A percentile compares a stretch with the other conserved stretches of the same genome.
These are phyloP conservation scores for Meyerozyma athensensis DNA, from an alignment of 1,139 yeast species.

Conservation along the genomic window DNA sequence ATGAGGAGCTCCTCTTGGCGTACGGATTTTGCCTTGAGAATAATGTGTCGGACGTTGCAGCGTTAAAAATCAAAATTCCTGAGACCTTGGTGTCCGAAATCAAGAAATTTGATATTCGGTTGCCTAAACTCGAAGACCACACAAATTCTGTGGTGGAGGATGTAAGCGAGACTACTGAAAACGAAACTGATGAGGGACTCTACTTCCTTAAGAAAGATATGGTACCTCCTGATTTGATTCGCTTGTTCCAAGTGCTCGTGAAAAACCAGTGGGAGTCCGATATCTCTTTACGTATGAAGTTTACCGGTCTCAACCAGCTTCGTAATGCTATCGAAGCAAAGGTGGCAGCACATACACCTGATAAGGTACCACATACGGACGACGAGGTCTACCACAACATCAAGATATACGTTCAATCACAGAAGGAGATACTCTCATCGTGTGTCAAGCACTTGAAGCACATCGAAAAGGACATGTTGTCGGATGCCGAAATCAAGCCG, in stretches of 20 bases:
- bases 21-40: conserved; percentile 66
- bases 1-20: conserved; percentile 63
- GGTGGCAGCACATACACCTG: conserved; percentile 25
- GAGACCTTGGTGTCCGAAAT: conserved; percentile 28
- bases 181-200: conserved; percentile 32
- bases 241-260: conserved; percentile 49
- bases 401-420: conserved; percentile 29
- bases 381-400: conserved; percentile 10
- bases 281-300: conserved; percentile 46
- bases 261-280: conserved; percentile 38
- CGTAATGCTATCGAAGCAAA: conserved; percentile 48
- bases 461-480: conserved; percentile 47
- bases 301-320: conserved; percentile 58
- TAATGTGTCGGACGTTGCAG: conserved; percentile 61
- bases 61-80: conserved; percentile 51
- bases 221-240: conserved; percentile 44
- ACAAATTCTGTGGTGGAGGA: conserved; percentile 34
- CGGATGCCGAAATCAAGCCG: conserved; percentile 35
- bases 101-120: conserved; percentile 32
- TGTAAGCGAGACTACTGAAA: conserved; percentile 8
- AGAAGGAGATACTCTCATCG: conserved; percentile 41
- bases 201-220: conserved; percentile 35
- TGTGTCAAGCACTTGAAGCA: conserved; percentile 45
- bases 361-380: conserved; percentile 3
- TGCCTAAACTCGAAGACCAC: conserved; percentile 47